A percentile compares a stretch with the other conserved stretches of the same genome.
phyloP scores from a whole-genome alignment of 306 rosid species.

The Trifolium fragiferum region DNA sequence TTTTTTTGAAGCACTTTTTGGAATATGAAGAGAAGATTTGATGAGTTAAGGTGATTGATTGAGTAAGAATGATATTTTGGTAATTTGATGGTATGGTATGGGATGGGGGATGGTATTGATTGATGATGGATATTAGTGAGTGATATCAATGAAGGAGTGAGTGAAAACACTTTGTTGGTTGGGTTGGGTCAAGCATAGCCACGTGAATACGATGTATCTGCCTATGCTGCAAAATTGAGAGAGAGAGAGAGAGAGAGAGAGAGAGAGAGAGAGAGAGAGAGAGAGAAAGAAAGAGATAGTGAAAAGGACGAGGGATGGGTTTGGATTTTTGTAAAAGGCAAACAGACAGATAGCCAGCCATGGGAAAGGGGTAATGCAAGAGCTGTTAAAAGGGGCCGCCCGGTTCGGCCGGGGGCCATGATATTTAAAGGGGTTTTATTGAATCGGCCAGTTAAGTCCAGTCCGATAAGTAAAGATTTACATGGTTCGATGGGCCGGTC shows the following conservation, averaged over 20 bases:
- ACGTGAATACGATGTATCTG: constrained; percentile 53
- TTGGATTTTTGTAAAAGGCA: constrained; percentile 20
- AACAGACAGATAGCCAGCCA: constrained; percentile 10
- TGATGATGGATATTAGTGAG: neutral
- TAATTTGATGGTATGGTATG: neutral
- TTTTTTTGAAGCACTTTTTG: neutral
- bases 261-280: neutral
- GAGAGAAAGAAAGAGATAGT: neutral
- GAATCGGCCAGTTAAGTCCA: too few relatives aligned
- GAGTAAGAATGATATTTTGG: neutral
- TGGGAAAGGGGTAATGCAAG: neutral
- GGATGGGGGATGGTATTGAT: constrained; percentile 11
- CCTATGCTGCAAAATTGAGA: neutral
- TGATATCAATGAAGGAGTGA: neutral
- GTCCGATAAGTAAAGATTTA: too few relatives aligned
- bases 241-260: neutral
- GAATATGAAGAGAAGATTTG: too few relatives aligned
- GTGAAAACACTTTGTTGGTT: constrained; percentile 30
- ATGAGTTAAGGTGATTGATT: neutral
- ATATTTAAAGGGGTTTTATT: too few relatives aligned
- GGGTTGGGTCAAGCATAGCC: constrained; percentile 45
- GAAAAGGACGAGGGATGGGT: constrained; percentile 6
- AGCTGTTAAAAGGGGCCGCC: too few relatives aligned
- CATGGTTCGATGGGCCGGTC: too few relatives aligned
- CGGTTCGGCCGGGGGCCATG: too few relatives aligned